Conservation (phyloP, 73 alveolate species). For the Paramecium biaurelia region DNA sequence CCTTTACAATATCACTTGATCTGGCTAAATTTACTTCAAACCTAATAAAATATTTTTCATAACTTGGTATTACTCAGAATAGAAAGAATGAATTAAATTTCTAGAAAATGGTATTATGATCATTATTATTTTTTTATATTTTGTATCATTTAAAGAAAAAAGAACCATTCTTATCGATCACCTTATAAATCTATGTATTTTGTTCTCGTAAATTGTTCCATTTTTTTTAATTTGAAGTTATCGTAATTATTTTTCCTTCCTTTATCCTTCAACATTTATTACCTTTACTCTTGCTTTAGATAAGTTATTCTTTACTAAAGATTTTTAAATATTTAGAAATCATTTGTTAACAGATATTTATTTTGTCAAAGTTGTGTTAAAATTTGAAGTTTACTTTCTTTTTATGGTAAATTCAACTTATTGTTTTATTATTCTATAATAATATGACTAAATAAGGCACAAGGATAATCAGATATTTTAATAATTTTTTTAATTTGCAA, state of each 20-base stretch:
- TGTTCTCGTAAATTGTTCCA: not conserved
- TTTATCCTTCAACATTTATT: not conserved
- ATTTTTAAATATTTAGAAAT: not conserved
- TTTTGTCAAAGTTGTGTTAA: not conserved
- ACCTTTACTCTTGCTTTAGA: not conserved
- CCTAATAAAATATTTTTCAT: not conserved
- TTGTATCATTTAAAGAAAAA: not conserved
- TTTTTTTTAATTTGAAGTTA: not conserved
- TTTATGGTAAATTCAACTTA: not conserved
- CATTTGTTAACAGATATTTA: not conserved
- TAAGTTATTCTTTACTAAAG: not conserved
- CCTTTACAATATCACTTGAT: not conserved
- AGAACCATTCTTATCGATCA: not conserved
- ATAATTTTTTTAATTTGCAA: slow-evolving; percentile 7
- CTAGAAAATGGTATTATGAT: slow-evolving; percentile 7
- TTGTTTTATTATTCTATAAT: not conserved
- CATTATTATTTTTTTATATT: not conserved
- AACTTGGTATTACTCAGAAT: slow-evolving; percentile 3
- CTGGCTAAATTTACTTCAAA: not conserved
- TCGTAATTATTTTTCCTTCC: not conserved
- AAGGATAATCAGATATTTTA: not conserved
- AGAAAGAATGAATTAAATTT: slow-evolving; percentile 21
- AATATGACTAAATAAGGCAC: not conserved
- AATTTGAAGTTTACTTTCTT: not conserved
- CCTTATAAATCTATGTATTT: not conserved